These are phyloP conservation scores for Magnaporthales sp. DNA, from an alignment of 2,329 filamentous ascomycete species.

Conservation along the genomic window DNA sequence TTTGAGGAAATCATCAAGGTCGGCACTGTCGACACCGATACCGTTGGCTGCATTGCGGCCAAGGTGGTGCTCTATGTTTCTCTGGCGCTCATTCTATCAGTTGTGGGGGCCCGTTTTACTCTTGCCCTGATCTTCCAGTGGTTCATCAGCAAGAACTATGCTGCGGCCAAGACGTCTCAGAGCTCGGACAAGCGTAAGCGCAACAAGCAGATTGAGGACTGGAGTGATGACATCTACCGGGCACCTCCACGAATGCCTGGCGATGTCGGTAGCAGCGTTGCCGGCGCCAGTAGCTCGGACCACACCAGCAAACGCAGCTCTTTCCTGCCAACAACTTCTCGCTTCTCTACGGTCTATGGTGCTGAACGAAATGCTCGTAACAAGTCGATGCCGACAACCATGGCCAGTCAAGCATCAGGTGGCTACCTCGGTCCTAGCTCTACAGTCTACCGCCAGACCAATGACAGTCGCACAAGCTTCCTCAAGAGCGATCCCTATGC, in stretches of 20 bases:
- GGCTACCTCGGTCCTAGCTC: constrained; percentile 61
- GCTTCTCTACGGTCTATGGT: constrained; percentile 86
- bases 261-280: constrained; percentile 58
- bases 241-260: constrained; percentile 75
- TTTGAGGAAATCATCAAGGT: constrained; percentile 93
- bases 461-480: constrained; percentile 57
- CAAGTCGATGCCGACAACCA: constrained; percentile 68
- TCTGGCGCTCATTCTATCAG: constrained; percentile 80
- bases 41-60: constrained; percentile 93
- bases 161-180: constrained; percentile 76
- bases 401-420: constrained; percentile 80
- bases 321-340: constrained; percentile 87
- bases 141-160: constrained; percentile 85
- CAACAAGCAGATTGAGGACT: constrained; percentile 91
- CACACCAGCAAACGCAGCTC: constrained; percentile 73
- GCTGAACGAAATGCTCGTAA: constrained; percentile 50
- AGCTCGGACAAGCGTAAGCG: constrained; percentile 73
- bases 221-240: constrained; percentile 95
- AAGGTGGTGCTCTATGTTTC: constrained; percentile 95
- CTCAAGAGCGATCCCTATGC: constrained; percentile 50
- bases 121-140: constrained; percentile 90
- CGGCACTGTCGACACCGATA: constrained; percentile 90
- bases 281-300: constrained; percentile 47
- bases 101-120: constrained; percentile 80
- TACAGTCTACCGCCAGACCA: constrained; percentile 57